Evolutionary conservation across 768 basidiomycete species (phyloP).

Genomic region (Gloeostereum incarnatum): DNA sequence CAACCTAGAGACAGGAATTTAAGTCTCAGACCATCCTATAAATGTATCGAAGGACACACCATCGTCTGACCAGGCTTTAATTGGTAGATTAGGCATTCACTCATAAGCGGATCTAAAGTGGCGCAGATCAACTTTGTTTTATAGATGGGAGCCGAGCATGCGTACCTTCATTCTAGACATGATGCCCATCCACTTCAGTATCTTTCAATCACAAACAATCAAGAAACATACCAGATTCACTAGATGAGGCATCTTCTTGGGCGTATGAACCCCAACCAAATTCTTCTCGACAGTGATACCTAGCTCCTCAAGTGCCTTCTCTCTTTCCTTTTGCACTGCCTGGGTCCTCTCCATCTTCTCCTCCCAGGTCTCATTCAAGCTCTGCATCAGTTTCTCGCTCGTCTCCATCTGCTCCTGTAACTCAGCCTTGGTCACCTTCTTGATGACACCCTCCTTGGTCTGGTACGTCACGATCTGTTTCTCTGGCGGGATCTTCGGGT

Average conservation of each 20-base stretch:
- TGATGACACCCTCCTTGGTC: constrained; percentile 87
- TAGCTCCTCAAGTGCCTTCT: constrained; percentile 94
- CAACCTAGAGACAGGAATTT: constrained; percentile 43
- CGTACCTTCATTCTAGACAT: constrained; percentile 61
- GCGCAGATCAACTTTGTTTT: not conserved
- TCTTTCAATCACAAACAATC: constrained; percentile 4
- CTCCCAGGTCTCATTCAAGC: constrained; percentile 94
- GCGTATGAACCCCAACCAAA: constrained; percentile 93
- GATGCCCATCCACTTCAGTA: not conserved
- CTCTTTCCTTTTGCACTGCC: constrained; percentile 93
- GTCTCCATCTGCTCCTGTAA: constrained; percentile 95
- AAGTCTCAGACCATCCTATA: constrained; percentile 3
- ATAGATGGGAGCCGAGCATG: constrained; percentile 1
- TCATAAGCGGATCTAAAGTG: constrained; percentile 82
- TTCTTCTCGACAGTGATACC: constrained; percentile 98
- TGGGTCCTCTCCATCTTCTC: constrained; percentile 86
- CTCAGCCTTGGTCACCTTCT: constrained; percentile 95
- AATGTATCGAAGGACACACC: constrained; percentile 27
- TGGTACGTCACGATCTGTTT: constrained; percentile 93
- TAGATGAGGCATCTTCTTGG: constrained; percentile 95
- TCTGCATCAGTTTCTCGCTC: constrained; percentile 92
- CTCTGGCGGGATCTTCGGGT: constrained; percentile 84
- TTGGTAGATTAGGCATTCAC: constrained; percentile 90
- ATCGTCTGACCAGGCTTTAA: constrained; percentile 79
- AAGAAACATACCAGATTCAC: constrained; percentile 73